Base-by-base conservation (phyloP, 495 filamentous ascomycete species). In the Achaetomiella virescens region DNA sequence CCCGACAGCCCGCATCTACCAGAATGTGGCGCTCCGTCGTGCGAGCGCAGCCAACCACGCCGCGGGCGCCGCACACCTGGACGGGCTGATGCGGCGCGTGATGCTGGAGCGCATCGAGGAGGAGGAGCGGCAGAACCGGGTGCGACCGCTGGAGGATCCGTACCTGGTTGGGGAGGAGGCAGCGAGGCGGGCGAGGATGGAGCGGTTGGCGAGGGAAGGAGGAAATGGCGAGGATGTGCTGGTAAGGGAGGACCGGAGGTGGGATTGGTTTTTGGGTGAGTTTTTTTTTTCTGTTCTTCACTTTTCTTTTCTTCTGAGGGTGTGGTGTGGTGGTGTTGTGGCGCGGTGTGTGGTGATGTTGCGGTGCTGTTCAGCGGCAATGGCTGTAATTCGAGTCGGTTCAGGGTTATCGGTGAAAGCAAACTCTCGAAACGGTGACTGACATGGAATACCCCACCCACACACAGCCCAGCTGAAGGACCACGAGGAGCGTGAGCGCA, bases 121-220 rank as follows among this genome's bases (percentile, higher is more conserved):
- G 43, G 66, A 72, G 57, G 61, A 65, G 63, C 60, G 66, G 20
- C 59, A 55, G 38, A 61, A 60, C 38, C 56, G 61, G 18, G 46
- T 72, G 12, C 63, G 75, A n/a, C 75, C 74, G 22, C 70, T 77
- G 21, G 78, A 81, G 61, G 78, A 80, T 57, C 78, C 77, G 7
- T 69, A 76, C 20, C 68, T 80, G 7, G 78, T 79, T 0, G 78
- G 78, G 31, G 78, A 81, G 65, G 69, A 72, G 55, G 78, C 73
- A 11, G 78, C 78, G 18, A 65, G 66, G 18, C 54, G 61, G 46
- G 77, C 76, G 18, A 57, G 72, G 48, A 59, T 56, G 40, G 72
- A 76, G 67, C 69, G 78, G 58, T 54, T 77, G 45, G 75, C 71
- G 31, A 54, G 74, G 44, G 71, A 79, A 67, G 70, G 66, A 31